These are phyloP conservation scores for Cyathus striatus DNA, from an alignment of 768 basidiomycete genomes.

Conservation along the genomic window DNA sequence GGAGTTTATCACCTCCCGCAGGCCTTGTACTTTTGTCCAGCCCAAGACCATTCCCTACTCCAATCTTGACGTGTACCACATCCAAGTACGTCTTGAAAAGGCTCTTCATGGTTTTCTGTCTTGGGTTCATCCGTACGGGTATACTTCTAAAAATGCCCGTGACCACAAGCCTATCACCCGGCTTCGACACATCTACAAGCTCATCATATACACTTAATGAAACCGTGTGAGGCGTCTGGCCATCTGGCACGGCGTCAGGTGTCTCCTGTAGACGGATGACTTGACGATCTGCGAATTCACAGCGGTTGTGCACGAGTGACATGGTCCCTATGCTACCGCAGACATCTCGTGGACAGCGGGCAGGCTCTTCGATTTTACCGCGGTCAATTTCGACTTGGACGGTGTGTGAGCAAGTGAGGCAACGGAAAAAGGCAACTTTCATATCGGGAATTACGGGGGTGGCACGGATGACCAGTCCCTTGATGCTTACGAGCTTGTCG, in stretches of 20 bases:
- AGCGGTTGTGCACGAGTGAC: slow-evolving; percentile 95
- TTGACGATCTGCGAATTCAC: slow-evolving; percentile 94
- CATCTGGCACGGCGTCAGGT: slow-evolving; percentile 95
- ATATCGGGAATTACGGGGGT: slow-evolving; percentile 99
- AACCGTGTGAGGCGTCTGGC: slow-evolving; percentile 97
- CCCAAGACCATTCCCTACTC: slow-evolving; percentile 64
- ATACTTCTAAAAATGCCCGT: slow-evolving; percentile 95
- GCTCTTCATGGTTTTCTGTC: slow-evolving; percentile 87
- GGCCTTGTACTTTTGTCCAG: slow-evolving; percentile 77
- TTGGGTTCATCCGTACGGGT: slow-evolving; percentile 91
- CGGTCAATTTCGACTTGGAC: slow-evolving; percentile 95
- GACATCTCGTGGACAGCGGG: slow-evolving; percentile 87
- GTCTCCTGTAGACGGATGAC: slow-evolving; percentile 96
- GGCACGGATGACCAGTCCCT: slow-evolving; percentile 94
- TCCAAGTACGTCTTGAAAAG: slow-evolving; percentile 98
- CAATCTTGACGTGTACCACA: slow-evolving; percentile 86
- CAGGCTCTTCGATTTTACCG: slow-evolving; percentile 95
- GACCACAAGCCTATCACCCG: slow-evolving; percentile 87
- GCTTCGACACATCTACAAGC: slow-evolving; percentile 93
- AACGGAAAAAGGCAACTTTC: slow-evolving; percentile 98
- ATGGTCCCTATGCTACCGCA: slow-evolving; percentile 87
- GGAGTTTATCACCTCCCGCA: slow-evolving; percentile 60
- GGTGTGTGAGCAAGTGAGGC: slow-evolving; percentile 93
- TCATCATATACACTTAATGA: slow-evolving; percentile 98
- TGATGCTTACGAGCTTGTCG: slow-evolving; percentile 94